These are phyloP conservation scores for Sistotremastrum niveocremeum DNA, from an alignment of 768 basidiomycete genomes.

Conservation along the genomic window DNA sequence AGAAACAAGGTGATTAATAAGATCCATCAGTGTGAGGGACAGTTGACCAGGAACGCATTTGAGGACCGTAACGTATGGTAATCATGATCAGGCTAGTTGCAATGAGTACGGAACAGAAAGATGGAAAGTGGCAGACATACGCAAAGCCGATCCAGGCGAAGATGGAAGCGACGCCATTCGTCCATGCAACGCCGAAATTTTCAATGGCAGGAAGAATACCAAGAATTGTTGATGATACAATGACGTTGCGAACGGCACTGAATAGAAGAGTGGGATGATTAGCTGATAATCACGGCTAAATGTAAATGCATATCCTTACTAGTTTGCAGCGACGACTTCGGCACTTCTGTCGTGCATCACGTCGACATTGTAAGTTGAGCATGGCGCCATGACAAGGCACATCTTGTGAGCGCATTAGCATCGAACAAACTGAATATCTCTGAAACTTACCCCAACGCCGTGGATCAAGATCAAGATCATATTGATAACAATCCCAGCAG, in stretches of 20 bases:
- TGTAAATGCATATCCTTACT: conserved; percentile 27
- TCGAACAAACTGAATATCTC: too few species aligned
- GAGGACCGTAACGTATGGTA: conserved; percentile 43
- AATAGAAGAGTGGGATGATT: too few species aligned
- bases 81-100: conserved; percentile 32
- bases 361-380: conserved; percentile 45
- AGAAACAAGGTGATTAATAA: too few species aligned
- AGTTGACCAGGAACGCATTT: conserved; percentile 33
- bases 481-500: conserved; percentile 34
- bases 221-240: conserved; percentile 30
- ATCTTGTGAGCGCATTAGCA: conserved; percentile 23
- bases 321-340: conserved; percentile 44
- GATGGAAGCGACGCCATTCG: conserved; percentile 32
- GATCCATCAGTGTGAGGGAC: too few species aligned
- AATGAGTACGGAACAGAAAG: too few species aligned
- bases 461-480: conserved; percentile 48
- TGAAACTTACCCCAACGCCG: conserved; percentile 53
- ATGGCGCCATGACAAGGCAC: conserved; percentile 41
- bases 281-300: too few species aligned
- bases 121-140: conserved; percentile 25
- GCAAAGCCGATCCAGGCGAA: conserved; percentile 36
- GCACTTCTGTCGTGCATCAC: conserved; percentile 47
- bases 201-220: conserved; percentile 42
- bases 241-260: conserved; percentile 35
- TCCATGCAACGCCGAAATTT: conserved; percentile 33